A percentile compares a stretch with the other conserved stretches of the same genome.
Evolutionary conservation across 192 early-diverging fungal species (phyloP).

Genomic region (Allomyces arbusculus): DNA sequence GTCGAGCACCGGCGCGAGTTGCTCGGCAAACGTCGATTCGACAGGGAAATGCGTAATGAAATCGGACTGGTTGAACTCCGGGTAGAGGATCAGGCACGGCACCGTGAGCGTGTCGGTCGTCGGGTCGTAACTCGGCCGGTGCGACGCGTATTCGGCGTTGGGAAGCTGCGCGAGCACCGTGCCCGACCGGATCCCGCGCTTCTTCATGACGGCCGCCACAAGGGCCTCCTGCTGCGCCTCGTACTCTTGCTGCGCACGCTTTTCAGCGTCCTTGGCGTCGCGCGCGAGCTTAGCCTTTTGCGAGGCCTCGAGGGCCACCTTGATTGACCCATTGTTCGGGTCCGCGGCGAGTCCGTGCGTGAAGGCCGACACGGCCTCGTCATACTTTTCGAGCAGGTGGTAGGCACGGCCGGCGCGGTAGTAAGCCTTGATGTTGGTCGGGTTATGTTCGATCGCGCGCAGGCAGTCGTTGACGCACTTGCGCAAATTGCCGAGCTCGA

Average conservation of each 20-base stretch:
- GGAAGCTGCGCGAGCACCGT: not conserved
- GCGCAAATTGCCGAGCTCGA: constrained; percentile 77
- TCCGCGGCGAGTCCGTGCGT: not conserved
- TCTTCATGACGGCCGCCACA: constrained; percentile 1
- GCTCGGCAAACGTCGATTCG: constrained; percentile 55
- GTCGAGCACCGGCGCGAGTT: constrained; percentile 59
- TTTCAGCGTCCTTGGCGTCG: constrained; percentile 10
- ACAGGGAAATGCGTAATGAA: constrained; percentile 72
- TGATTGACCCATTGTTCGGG: not conserved
- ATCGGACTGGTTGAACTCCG: constrained; percentile 79
- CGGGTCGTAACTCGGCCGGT: constrained; percentile 8
- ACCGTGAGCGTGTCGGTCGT: constrained; percentile 39
- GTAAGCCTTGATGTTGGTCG: constrained; percentile 75
- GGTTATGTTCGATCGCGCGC: constrained; percentile 53
- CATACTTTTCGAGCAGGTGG: constrained; percentile 50
- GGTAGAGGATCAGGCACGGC: constrained; percentile 87
- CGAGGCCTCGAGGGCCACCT: not conserved
- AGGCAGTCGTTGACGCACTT: constrained; percentile 75
- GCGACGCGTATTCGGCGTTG: not conserved
- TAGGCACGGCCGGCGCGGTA: constrained; percentile 77
- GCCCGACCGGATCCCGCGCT: not conserved
- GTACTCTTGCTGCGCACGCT: constrained; percentile 10
- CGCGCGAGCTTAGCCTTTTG: constrained; percentile 11
- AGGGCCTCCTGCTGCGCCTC: too few relatives aligned
- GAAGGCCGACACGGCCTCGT: constrained; percentile 35